Evolutionary conservation across 345 rosid species (phyloP), one percentile per base, ranked within the genome.

Genomic region (Corchorus olitorius): DNA sequence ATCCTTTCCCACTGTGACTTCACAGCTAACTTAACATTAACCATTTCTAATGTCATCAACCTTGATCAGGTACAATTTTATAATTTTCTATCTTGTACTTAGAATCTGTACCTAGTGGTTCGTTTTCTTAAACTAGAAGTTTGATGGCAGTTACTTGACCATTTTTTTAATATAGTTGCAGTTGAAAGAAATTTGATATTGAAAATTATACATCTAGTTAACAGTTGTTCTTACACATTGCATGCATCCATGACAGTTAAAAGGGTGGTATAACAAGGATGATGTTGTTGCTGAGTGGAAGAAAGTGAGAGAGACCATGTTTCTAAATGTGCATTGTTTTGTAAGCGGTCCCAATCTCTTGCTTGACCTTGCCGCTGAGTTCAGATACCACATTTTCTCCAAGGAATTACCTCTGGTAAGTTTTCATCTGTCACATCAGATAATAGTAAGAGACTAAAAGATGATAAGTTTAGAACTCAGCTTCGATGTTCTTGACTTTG

Each of bases 281-380:
- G 98, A 94, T 76, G 95, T 94, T 76, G 93, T 93, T 81, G 95
- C 95, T 10, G 97, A 93, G 87, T 94, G 98, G 97, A 93, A 93
- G 87, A 86, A 84, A 73, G 86, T 88, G 60, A 89, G 88, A 19
- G 89, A 84, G 53, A 82, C 88, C 67, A 59, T 90, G 81, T 76
- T 88, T 27, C 88, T 94, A 63, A 92, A 90, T 69, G 80, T 90
- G 67, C 97, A 93, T 77, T 94, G 98, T 82, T 94, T 79, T 61
- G 95, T 93, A 4, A 93, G 95, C 39, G 93, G 98, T 53, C 91
- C 91, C 9, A 93, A 87, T 84, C 79, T 88, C 17, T 68, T 85
- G 76, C 76, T 84, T 53, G 95, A 94, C 79, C 83, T 93, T 54
- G 92, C 93, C 73, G 98, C 98, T 0, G 97, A 91, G 85, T 84